Percentiles rank a stretch among this genome's conserved stretches.
phyloP scores from a whole-genome alignment of 352 stramenopile genomes.

The Phytophthora quininea region DNA sequence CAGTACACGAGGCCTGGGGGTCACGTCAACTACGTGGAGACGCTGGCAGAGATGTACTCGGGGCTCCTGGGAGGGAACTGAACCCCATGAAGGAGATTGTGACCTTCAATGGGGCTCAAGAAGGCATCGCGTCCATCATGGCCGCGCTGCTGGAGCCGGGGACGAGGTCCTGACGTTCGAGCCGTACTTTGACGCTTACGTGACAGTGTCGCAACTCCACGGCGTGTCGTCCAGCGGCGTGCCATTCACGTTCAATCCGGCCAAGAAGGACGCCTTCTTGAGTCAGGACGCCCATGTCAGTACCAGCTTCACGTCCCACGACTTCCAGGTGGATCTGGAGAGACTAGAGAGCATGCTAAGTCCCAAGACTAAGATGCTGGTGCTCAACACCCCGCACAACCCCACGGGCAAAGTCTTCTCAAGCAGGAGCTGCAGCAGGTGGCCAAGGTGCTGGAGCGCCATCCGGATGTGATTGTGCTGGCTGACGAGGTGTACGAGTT shows the following conservation, averaged over 20 bases:
- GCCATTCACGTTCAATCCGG: constrained; percentile 60
- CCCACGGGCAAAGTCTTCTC: constrained; percentile 98
- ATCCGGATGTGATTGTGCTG: constrained; percentile 93
- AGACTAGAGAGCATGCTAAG: constrained; percentile 90
- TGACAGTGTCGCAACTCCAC: constrained; percentile 84
- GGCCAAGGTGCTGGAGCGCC: constrained; percentile 74
- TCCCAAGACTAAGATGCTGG: constrained; percentile 92
- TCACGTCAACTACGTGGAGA: constrained; percentile 77
- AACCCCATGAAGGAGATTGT: constrained; percentile 84
- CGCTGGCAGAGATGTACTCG: constrained; percentile 84
- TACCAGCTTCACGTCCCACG: constrained; percentile 61
- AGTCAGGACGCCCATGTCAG: constrained; percentile 21
- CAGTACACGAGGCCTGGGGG: constrained; percentile 91
- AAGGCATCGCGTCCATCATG: constrained; percentile 87
- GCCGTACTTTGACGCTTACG: constrained; percentile 92
- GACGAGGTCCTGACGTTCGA: constrained; percentile 90
- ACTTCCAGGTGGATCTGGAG: constrained; percentile 87
- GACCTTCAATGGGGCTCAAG: constrained; percentile 89
- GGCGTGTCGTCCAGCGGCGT: constrained; percentile 79
- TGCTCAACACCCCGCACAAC: constrained; percentile 99
- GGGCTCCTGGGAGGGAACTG: constrained; percentile 66
- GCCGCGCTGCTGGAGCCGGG: constrained; percentile 77
- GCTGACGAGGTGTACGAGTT: constrained; percentile 99
- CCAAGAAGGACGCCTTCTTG: constrained; percentile 54
- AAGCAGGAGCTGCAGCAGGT: constrained; percentile 93